phyloP scores from a whole-genome alignment of 305 asterid genomes.

The Rubia peregrina region DNA sequence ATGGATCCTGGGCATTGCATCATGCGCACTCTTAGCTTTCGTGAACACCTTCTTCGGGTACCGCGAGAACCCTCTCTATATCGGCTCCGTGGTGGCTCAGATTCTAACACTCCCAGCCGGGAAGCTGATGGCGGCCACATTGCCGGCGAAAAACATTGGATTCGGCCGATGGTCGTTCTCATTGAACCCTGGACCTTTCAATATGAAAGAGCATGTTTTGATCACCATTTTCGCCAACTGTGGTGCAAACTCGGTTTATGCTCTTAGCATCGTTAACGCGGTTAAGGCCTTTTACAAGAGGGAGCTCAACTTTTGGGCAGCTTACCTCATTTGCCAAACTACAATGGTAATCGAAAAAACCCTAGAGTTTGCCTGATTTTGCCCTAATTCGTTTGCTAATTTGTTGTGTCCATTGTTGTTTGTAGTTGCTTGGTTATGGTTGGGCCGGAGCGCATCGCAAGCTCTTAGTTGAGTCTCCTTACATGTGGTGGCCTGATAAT shows the following conservation, averaged over 20 bases:
- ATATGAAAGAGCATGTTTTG: slow-evolving; percentile 61
- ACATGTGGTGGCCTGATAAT: slow-evolving; percentile 79
- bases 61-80: slow-evolving; percentile 33
- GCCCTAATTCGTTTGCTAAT: neutral
- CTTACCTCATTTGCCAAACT: slow-evolving; percentile 41
- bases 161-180: slow-evolving; percentile 35
- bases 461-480: slow-evolving; percentile 49
- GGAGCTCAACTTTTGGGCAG: slow-evolving; percentile 32
- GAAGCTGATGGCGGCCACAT: slow-evolving; percentile 39
- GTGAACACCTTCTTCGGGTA: slow-evolving; percentile 49
- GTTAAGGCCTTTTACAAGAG: slow-evolving; percentile 55
- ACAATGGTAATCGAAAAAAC: slow-evolving; percentile 34
- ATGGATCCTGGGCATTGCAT: slow-evolving; percentile 48
- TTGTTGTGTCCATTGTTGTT: neutral
- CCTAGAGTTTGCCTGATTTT: neutral
- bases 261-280: slow-evolving; percentile 36
- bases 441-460: slow-evolving; percentile 62
- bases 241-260: slow-evolving; percentile 47
- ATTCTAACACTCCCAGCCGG: slow-evolving; percentile 53
- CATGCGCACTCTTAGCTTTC: slow-evolving; percentile 44
- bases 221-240: slow-evolving; percentile 56
- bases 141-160: slow-evolving; percentile 30
- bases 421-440: slow-evolving; percentile 62
- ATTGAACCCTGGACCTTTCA: slow-evolving; percentile 61
- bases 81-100: slow-evolving; percentile 39